Evolutionary conservation across 2,329 filamentous ascomycete genomes (phyloP), one percentile per base, ranked within the genome.

Genomic region (Nannizzia gypsea): DNA sequence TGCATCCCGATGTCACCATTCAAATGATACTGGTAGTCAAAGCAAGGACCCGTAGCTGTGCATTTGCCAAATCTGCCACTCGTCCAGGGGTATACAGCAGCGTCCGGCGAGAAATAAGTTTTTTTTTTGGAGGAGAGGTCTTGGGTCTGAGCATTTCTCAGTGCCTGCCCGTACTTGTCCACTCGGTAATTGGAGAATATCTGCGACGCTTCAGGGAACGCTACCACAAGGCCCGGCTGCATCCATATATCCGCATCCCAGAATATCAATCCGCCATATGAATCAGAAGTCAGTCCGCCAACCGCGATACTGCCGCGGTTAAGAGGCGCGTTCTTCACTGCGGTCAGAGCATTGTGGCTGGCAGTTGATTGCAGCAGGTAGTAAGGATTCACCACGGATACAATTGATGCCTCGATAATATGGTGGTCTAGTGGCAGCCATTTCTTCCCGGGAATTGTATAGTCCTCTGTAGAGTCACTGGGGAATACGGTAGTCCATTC

Each of bases 21-120:
- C 40, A 88, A 66, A 68, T 88, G 85, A 65, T 88, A 89, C 67
- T 88, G 79, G 64, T 88, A 88, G 69, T 88, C 85, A 65, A 84
- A 86, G 69, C 85, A 88, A 26, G 81, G 78, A 1, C 81, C 81
- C 2, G 80, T 81, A 1, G 76, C 79, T 0, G 86, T 88, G 66
- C 85, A 88, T 66, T 88, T 88, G 1, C 85, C 86, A 66, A 78
- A 85, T 4, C 84, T 73, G 6, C 82, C 84, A 64, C 81, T 81
- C 0, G 84, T 88, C 86, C 86, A 89, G 1, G 85, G 80, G 66
- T 81, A 89, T 0, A 84, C 79, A 0, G 84, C 83, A 20, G 83
- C 81, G 4, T 80, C 78, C 1, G 75, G 69, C 0, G 80, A 80
- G 66, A 84, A 86, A 6, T 72, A 73, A 1, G 81, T 84, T 62